phyloP scores from a whole-genome alignment of 805 yeast species.

The Saccharomycopsis selenospora region DNA sequence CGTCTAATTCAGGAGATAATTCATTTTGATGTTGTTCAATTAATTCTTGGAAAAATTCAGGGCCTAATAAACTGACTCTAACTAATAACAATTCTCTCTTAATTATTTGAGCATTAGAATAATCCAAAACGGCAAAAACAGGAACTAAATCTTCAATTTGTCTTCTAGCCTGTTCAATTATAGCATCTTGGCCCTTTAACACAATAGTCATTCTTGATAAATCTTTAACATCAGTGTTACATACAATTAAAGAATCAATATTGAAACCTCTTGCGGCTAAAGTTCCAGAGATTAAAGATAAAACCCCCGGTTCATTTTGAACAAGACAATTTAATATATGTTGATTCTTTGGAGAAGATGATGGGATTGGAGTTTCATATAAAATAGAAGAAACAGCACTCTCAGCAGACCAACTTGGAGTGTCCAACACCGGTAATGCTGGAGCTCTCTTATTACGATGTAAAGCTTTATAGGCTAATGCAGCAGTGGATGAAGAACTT shows the following conservation, averaged over 20 bases:
- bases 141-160: constrained; percentile 98
- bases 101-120: constrained; percentile 82
- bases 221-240: constrained; percentile 93
- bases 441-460: constrained; percentile 85
- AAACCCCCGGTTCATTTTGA: constrained; percentile 97
- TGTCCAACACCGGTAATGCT: constrained; percentile 84
- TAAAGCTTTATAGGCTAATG: constrained; percentile 86
- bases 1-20: constrained; percentile 23
- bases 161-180: constrained; percentile 95
- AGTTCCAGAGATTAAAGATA: constrained; percentile 87
- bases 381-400: constrained; percentile 93
- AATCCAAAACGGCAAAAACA: constrained; percentile 95
- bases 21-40: constrained; percentile 63
- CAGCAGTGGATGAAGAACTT: constrained; percentile 72
- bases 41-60: constrained; percentile 96
- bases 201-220: constrained; percentile 96
- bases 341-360: constrained; percentile 57
- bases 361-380: constrained; percentile 72
- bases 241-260: constrained; percentile 94
- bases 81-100: constrained; percentile 87
- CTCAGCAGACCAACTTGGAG: constrained; percentile 93
- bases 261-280: constrained; percentile 98
- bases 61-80: constrained; percentile 87
- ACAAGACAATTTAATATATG: constrained; percentile 95
- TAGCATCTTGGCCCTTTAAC: constrained; percentile 88